phyloP scores from a whole-genome alignment of 352 stramenopile species.

The Phytophthora sp. region DNA sequence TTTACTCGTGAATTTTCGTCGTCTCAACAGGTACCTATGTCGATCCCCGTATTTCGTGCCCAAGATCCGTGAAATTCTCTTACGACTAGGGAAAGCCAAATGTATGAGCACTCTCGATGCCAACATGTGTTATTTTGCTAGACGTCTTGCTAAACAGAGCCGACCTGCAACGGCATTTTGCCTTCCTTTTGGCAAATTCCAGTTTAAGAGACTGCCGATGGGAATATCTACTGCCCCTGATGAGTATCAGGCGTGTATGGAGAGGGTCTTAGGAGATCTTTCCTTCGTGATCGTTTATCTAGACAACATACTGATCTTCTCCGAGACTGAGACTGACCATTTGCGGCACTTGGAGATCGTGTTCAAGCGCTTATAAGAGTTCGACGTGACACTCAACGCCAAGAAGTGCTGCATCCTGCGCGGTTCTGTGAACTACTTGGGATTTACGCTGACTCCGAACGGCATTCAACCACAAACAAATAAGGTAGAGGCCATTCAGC shows the following conservation, averaged over 20 bases:
- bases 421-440: neutral
- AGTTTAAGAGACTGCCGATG: conserved; percentile 12
- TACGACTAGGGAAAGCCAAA: conserved; percentile 1
- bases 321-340: neutral
- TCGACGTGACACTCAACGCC: conserved; percentile 1
- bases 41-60: conserved; percentile 5
- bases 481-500: conserved; percentile 3
- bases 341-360: conserved; percentile 4
- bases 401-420: conserved; percentile 4
- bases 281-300: conserved; percentile 5
- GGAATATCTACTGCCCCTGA: conserved; percentile 9
- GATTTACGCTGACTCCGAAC: neutral
- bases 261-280: neutral
- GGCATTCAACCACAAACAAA: conserved; percentile 10
- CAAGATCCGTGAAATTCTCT: neutral
- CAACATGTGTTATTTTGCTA: conserved; percentile 7
- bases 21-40: conserved; percentile 1
- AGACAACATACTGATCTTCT: conserved; percentile 5
- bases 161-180: neutral
- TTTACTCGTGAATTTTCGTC: conserved; percentile 3
- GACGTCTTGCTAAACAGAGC: neutral
- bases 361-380: neutral
- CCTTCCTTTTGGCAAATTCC: conserved; percentile 2
- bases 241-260: conserved; percentile 13
- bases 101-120: conserved; percentile 8